phyloP scores from a whole-genome alignment of 345 rosid species.

The Melaleuca alternifolia region DNA sequence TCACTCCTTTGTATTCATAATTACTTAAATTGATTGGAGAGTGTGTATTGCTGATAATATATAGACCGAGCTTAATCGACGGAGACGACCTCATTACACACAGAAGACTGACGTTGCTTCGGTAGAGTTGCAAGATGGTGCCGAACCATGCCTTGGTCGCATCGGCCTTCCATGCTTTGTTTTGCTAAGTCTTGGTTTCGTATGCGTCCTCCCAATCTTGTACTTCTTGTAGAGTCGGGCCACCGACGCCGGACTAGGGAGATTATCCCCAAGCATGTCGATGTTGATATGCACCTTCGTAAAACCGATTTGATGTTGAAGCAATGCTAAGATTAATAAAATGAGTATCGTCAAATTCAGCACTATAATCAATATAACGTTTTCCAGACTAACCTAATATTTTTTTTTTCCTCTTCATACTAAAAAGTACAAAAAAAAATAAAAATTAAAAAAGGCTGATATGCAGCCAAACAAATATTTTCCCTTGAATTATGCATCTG shows the following conservation, averaged over 20 bases:
- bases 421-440: neutral
- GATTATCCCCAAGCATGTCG: constrained; percentile 1
- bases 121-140: neutral
- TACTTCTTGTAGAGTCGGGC: neutral
- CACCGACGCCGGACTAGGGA: neutral
- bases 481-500: neutral
- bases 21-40: neutral
- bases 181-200: neutral
- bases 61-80: neutral
- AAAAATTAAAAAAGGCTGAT: neutral
- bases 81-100: neutral
- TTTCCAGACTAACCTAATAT: neutral
- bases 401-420: neutral
- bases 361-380: neutral
- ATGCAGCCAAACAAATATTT: neutral
- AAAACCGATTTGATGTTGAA: neutral
- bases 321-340: too few species aligned
- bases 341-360: too few species aligned
- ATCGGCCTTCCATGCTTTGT: neutral
- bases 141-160: neutral
- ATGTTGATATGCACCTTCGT: neutral
- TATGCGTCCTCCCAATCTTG: neutral
- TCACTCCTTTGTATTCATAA: too few species aligned
- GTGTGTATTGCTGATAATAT: neutral
- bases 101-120: neutral